Base-by-base conservation (phyloP, 2,329 filamentous ascomycete species). In the Sporothrix variecibatus region DNA sequence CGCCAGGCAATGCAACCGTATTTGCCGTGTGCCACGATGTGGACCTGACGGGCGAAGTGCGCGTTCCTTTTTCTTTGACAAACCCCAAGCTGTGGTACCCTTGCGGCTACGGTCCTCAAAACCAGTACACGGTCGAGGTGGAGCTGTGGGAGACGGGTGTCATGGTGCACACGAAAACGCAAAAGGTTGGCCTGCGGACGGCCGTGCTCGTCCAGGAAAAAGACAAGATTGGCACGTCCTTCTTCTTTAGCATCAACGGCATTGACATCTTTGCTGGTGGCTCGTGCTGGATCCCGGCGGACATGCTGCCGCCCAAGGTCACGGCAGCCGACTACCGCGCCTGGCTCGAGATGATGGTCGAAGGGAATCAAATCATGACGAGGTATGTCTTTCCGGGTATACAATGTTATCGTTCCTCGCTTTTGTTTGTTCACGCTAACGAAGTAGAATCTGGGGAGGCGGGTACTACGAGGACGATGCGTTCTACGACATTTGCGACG, bases 281-380 rank as follows among this genome's bases (percentile, higher is more conserved):
- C 20, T 94, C 92, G 77, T 89, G 95, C 81, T 95, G 93, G 93
- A 95, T 95, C 75, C 93, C 93, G 0, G 93, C 92, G 0, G 93
- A 95, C 79, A 94, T 89, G 78, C 94, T 95, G 79, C 88, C 93
- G 28, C 91, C 93, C 0, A 87, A 93, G 6, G 90, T 95, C 72
- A 87, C 86, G 9, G 86, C 85, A 60, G 85, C 91, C 72, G 87
- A 86, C 72, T 95, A 95, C 80, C 84, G 87, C 74, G 90, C 92
- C 78, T 95, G 93, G 93, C 85, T 95, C 17, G 88, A 91, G 80
- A 86, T 94, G 76, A 90, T 93, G 78, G 90, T 91, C 17, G 91
- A 94, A 75, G 92, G 93, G 5, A 92, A 94, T 78, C 93, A 95
- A 80, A 86, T 90, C 79, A 95, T 95, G 93, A 89, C 94, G 74